Evolutionary conservation across 441 rosid genomes (phyloP).

Genomic region (Adansonia gregorii): DNA sequence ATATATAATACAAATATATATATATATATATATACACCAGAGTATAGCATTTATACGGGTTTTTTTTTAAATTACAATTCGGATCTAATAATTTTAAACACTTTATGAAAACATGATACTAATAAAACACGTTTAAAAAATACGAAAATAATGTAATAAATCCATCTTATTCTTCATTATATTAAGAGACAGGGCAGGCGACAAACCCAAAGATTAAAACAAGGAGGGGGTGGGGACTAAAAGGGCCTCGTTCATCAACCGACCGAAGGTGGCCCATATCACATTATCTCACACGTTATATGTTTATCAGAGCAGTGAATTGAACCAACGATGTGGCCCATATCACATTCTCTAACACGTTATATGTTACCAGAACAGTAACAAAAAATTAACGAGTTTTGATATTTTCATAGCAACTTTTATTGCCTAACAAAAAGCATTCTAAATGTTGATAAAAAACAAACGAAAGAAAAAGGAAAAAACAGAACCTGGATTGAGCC

Average conservation of each 20-base stretch:
- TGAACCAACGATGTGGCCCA: not conserved
- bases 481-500: conserved; percentile 11
- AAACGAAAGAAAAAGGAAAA: not conserved
- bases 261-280: not conserved
- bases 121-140: too few relatives aligned
- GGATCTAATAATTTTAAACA: too few relatives aligned
- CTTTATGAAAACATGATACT: too few relatives aligned
- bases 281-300: not conserved
- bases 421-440: conserved; percentile 23
- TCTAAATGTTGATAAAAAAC: not conserved
- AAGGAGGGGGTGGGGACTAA: not conserved
- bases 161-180: too few relatives aligned
- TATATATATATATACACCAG: not conserved
- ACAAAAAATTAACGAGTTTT: not conserved
- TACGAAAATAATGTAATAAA: too few relatives aligned
- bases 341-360: not conserved
- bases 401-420: not conserved
- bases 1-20: too few relatives aligned
- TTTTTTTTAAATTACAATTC: not conserved
- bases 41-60: not conserved
- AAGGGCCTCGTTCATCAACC: not conserved
- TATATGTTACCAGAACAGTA: not conserved
- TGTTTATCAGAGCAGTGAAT: not conserved
- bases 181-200: not conserved
- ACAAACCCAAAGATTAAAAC: not conserved